A percentile compares a stretch with the other conserved stretches of the same genome.
Conservation (phyloP, 2,329 filamentous ascomycete species). For the Pseudogymnoascus sp. region DNA sequence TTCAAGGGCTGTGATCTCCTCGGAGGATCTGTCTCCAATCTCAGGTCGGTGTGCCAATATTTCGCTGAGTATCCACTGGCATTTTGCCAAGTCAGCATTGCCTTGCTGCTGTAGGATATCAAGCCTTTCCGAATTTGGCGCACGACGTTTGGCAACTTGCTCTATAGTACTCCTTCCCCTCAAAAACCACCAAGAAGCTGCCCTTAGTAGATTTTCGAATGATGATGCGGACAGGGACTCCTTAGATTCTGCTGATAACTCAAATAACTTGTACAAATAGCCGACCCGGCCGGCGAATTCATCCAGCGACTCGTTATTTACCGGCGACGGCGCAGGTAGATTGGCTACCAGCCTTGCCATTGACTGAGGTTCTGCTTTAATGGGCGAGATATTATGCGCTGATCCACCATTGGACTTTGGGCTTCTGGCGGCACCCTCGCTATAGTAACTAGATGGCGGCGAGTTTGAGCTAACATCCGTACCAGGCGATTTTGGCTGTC, state of each 20-base stretch:
- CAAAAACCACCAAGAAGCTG: conserved; percentile 82
- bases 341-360: background rate
- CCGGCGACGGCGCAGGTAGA: conserved; percentile 24
- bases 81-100: conserved; percentile 77
- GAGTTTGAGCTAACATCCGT: background rate
- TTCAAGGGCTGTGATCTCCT: background rate
- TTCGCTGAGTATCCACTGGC: conserved; percentile 66
- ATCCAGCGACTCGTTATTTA: conserved; percentile 56
- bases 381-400: background rate
- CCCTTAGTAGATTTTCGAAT: conserved; percentile 60
- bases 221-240: conserved; percentile 56
- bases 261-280: conserved; percentile 68
- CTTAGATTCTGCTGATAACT: conserved; percentile 65
- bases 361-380: conserved; percentile 10
- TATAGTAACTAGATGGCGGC: background rate
- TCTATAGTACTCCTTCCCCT: conserved; percentile 72
- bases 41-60: conserved; percentile 35
- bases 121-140: conserved; percentile 43
- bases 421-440: background rate
- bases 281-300: conserved; percentile 63
- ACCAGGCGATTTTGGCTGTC: background rate
- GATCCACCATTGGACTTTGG: background rate
- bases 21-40: conserved; percentile 22
- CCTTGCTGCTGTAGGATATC: conserved; percentile 60
- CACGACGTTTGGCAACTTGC: conserved; percentile 55